A percentile compares a stretch with the other conserved stretches of the same genome.
Evolutionary conservation across 2,329 filamentous ascomycete species (phyloP).

Genomic region (Cercospora sesami): DNA sequence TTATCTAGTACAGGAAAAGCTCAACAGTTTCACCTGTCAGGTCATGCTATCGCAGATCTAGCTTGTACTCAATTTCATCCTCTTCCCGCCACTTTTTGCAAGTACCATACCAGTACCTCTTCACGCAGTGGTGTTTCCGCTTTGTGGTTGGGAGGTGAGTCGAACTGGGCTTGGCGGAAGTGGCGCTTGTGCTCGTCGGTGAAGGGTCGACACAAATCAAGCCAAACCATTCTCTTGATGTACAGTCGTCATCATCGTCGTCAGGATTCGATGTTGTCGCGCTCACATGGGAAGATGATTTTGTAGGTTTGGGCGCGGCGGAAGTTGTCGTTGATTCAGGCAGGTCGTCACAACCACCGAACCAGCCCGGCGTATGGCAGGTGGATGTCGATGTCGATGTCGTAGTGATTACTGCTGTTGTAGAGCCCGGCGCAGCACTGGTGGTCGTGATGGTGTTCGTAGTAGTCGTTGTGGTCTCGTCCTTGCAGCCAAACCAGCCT

Average conservation of each 20-base stretch:
- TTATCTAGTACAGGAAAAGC: background rate
- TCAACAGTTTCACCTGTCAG: background rate
- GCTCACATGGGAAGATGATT: conserved; percentile 18
- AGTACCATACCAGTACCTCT: conserved; percentile 33
- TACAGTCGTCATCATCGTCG: conserved; percentile 24
- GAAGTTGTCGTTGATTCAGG: conserved; percentile 42
- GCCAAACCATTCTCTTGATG: conserved; percentile 33
- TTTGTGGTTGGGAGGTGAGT: conserved; percentile 23
- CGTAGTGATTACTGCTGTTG: conserved; percentile 35
- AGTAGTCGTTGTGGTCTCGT: conserved; percentile 47
- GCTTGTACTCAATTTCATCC: conserved; percentile 21
- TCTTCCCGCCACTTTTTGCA: conserved; percentile 30
- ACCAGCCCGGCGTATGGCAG: conserved; percentile 91
- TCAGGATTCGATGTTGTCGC: conserved; percentile 1
- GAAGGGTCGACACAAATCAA: conserved; percentile 37
- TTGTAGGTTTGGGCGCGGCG: conserved; percentile 22
- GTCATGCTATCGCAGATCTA: conserved; percentile 20
- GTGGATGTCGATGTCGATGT: conserved; percentile 70
- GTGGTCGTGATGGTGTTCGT: conserved; percentile 32
- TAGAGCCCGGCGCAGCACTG: conserved; percentile 29
- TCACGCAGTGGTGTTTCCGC: conserved; percentile 24
- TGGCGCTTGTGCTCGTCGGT: conserved; percentile 16
- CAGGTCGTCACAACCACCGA: conserved; percentile 67
- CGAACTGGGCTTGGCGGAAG: conserved; percentile 19
- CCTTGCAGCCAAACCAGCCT: conserved; percentile 68